Evolutionary conservation across 768 basidiomycete species (phyloP), one percentile per base, ranked within the genome.

Genomic region (Lentinula guzmanii): DNA sequence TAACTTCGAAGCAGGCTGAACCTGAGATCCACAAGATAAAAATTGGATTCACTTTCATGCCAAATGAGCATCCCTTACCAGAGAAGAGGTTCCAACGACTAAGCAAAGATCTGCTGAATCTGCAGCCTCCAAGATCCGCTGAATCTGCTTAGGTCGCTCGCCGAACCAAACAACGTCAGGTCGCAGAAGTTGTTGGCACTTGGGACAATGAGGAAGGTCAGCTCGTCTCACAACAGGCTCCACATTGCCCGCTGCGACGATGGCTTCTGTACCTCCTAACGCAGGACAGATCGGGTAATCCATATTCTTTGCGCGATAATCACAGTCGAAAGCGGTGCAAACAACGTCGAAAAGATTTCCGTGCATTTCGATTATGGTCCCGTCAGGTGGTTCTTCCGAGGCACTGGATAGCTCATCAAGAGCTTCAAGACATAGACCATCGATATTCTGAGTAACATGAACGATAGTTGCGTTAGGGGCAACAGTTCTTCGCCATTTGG

Each of bases 121-220:
- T 3, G 70, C 63, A 1, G 65, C 33, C 18, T 61, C 31, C 7
- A 65, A 53, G 34, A 74, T 70, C 33, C 67, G 61, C n/a, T 68
- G 63, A 45, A 74, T 51, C 28, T 63, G 60, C 5, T 63, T 45
- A 0, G 69, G 67, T 28, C 46, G 50, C 55, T 74, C 73, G 5
- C 71, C 74, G 58, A 74, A 75, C 73, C 73, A 74, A 3, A 72
- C 69, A 34, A 72, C 72, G 15, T 61, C 73, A 1, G 74, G 72
- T 7, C 74, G 63, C 10, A 67, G 45, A 16, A 74, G 63, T 10
- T 66, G 68, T 5, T 60, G 62, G 52, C 70, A 71, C 7, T 65
- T 34, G 13, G 59, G 61, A 55, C 70, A 71, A n/a, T 58, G 63
- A 31, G 70, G 70, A 39, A 71, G 66, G 8, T 68, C 62, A 8